Evolutionary conservation across 306 rosid species (phyloP), one percentile per base, ranked within the genome.

Genomic region (Trifolium fragiferum): DNA sequence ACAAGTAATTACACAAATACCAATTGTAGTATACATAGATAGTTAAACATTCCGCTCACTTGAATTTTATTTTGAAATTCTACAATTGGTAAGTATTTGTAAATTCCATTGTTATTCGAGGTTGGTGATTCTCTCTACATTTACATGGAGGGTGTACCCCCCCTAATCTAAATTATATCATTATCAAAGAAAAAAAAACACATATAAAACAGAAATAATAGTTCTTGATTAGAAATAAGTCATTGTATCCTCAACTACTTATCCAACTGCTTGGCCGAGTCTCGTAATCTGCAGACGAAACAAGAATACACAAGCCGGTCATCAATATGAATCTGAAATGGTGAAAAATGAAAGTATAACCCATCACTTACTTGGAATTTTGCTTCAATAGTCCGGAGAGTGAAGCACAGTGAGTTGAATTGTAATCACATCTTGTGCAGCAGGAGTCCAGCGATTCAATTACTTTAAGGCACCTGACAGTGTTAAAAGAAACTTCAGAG

Each of bases 351-450:
- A 49, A 30, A 49, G 18, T 66, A 7, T 20, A 76, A 68, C 50
- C 41, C 38, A 80, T 58, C 59, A 60, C 78, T 14, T 51, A 80
- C 78, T 87, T 87, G 8, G 94, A 78, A 66, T 77, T 87, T 75
- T 87, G 96, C 82, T 86, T 92, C 80, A 94, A 72, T 73, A 94
- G 93, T 67, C 83, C 91, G 20, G 95, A 88, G 77, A 94, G 90
- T 32, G 96, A 94, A 84, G 87, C 98, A 72, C 96, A 94, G 80
- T 94, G 99, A 13, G 95, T 92, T 47, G 97, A 92, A 30, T 87
- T 86, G 79, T 90, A 78, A 35, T 87, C 46, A 49, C 93, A 85
- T 75, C 84, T 90, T 85, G 89, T 86, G 72, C 99, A 94, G 73
- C 96, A 94, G 16, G 76, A 76, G 51, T 92, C 93, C 66, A 92